These are phyloP conservation scores for Aspergillus texensis DNA, from an alignment of 2,329 filamentous ascomycete genomes.

Conservation along the genomic window DNA sequence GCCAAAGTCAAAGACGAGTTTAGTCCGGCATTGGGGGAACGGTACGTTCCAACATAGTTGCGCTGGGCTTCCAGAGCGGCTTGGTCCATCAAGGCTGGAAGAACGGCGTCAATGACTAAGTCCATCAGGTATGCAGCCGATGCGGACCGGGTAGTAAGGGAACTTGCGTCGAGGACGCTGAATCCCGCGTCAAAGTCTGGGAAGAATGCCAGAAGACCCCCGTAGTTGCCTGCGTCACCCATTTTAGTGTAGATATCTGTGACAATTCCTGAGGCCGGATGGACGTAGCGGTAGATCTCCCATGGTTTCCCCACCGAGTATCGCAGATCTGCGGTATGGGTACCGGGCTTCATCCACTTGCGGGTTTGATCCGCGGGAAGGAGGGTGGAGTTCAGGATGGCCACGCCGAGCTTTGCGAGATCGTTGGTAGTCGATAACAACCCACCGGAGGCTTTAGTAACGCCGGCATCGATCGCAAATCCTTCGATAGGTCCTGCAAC, in stretches of 20 bases:
- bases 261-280: constrained; percentile 24
- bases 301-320: constrained; percentile 44
- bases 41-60: constrained; percentile 34
- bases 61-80: constrained; percentile 30
- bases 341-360: constrained; percentile 46
- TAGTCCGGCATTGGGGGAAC: constrained; percentile 19
- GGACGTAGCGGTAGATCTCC: constrained; percentile 46
- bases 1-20: constrained; percentile 32
- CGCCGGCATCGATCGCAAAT: constrained; percentile 11
- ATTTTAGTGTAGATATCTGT: constrained; percentile 46
- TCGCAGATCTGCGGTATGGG: constrained; percentile 43
- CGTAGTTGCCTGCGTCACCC: constrained; percentile 46
- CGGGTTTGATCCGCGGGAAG: constrained; percentile 38
- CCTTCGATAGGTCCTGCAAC: constrained; percentile 13
- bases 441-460: constrained; percentile 19
- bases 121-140: constrained; percentile 25
- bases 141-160: neutral
- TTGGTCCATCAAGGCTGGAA: constrained; percentile 36
- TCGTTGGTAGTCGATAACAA: constrained; percentile 42
- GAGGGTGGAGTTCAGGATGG: constrained; percentile 38
- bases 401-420: constrained; percentile 36
- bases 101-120: constrained; percentile 28
- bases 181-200: constrained; percentile 50
- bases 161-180: constrained; percentile 42
- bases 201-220: constrained; percentile 42